These are phyloP conservation scores for Solanum bulbocastanum DNA, from an alignment of 257 asterid species.

Conservation along the genomic window DNA sequence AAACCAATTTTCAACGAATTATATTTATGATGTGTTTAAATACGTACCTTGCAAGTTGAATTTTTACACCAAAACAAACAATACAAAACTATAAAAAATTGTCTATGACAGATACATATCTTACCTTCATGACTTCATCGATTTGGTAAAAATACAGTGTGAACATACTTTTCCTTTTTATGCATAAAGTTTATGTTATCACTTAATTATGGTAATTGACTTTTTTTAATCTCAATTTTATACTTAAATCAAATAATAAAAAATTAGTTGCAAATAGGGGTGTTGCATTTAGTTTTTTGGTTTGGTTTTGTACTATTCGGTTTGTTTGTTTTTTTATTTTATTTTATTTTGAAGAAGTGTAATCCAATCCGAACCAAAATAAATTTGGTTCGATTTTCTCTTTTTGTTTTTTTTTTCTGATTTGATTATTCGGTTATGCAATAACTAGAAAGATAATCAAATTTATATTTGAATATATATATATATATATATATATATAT, in stretches of 20 bases:
- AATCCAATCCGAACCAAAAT: no score
- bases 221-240: neutral
- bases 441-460: no score
- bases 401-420: no score
- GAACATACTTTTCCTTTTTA: neutral
- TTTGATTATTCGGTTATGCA: no score
- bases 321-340: no score
- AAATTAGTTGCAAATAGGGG: neutral
- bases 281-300: no score
- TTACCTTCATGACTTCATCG: neutral
- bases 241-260: neutral
- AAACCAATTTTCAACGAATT: neutral
- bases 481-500: no score
- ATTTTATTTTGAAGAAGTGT: no score
- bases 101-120: neutral
- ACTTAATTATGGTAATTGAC: neutral
- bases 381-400: no score
- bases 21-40: neutral
- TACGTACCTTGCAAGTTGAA: neutral
- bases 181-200: neutral
- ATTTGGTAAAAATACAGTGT: neutral
- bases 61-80: neutral
- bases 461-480: no score
- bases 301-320: no score
- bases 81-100: no score